Conservation (phyloP, 768 basidiomycete genomes). For the Termitomyces bulborhizus region DNA sequence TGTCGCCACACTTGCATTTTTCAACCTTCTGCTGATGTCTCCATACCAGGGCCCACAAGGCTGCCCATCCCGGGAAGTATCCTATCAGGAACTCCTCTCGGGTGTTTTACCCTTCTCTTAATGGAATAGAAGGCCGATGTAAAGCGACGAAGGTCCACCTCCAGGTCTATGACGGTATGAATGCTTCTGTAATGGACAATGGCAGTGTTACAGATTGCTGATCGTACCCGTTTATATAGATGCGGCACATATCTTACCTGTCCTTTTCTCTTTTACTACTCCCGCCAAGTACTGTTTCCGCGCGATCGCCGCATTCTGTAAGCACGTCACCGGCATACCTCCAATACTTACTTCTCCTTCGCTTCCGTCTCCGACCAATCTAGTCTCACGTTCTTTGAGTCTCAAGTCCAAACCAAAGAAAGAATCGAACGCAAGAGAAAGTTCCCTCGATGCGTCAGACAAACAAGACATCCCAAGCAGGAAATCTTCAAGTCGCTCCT, state of each 20-base stretch:
- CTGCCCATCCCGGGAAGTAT: constrained; percentile 75
- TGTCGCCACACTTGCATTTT: constrained; percentile 19
- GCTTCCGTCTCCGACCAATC: constrained; percentile 8
- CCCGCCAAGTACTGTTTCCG: constrained; percentile 79
- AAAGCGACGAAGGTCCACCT: constrained; percentile 81
- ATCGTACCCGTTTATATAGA: constrained; percentile 30
- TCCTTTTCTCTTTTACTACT: constrained; percentile 70
- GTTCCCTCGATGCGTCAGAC: neutral
- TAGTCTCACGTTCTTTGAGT: constrained; percentile 5
- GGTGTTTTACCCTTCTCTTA: constrained; percentile 49
- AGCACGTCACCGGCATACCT: constrained; percentile 52
- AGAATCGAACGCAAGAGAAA: constrained; percentile 1
- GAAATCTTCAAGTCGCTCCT: constrained; percentile 19
- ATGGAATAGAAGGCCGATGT: constrained; percentile 45
- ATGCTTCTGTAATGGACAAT: constrained; percentile 18
- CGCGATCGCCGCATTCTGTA: constrained; percentile 66
- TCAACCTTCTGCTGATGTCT: neutral
- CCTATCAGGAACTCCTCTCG: constrained; percentile 38
- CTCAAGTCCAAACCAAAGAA: neutral
- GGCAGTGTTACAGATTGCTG: neutral
- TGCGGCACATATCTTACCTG: constrained; percentile 65
- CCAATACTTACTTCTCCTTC: constrained; percentile 14
- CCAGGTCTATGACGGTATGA: constrained; percentile 83
- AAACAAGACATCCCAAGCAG: neutral
- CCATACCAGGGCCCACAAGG: constrained; percentile 76